Evolutionary conservation across 441 rosid genomes (phyloP), one percentile per base, ranked within the genome.

Genomic region (Adansonia rubrostipa): DNA sequence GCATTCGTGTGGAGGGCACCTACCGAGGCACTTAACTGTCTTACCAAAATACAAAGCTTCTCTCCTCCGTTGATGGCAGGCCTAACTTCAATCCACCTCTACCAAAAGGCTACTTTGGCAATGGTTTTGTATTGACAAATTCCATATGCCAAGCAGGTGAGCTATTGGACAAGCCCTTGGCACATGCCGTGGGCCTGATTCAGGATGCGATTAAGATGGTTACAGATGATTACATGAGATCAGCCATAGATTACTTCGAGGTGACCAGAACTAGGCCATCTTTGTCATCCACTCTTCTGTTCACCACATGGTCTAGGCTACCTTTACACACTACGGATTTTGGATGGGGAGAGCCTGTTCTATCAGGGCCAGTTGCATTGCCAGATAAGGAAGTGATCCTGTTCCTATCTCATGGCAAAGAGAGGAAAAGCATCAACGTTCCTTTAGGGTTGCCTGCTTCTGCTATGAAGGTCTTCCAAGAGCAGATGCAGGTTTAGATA

Each of bases 341-440:
- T 60, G 98, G 98, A 24, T 93, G 98, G 97, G 98, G 94, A 51
- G 91, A 90, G 84, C 93, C 98, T 14, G 74, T 87, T 69, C 69
- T 90, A 64, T 91, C 95, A 3, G 97, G 95, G 13, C 97, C 98
- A 1, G 98, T 92, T 44, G 92, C 94, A 4, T 83, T 92, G 84
- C 97, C 98, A 5, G 65, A 92, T 87, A 94, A 94, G 78, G 98
- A 92, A 87, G 97, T 94, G 53, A 88, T 88, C 56, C 83, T 91
- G 85, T 92, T 94, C 83, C 88, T 94, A 22, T 90, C 96, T 76
- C 97, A 91, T 76, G 97, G 97, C 36, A 86, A 82, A 72, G 84
- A 90, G 77, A 92, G 93, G 82, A 91, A 81, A 83, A 91, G 87
- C 89, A 89, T 92, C 28, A 94, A 94, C 79, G 93, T 94, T 84